phyloP scores from a whole-genome alignment of 495 filamentous ascomycete genomes.

The Daldinia childiae region DNA sequence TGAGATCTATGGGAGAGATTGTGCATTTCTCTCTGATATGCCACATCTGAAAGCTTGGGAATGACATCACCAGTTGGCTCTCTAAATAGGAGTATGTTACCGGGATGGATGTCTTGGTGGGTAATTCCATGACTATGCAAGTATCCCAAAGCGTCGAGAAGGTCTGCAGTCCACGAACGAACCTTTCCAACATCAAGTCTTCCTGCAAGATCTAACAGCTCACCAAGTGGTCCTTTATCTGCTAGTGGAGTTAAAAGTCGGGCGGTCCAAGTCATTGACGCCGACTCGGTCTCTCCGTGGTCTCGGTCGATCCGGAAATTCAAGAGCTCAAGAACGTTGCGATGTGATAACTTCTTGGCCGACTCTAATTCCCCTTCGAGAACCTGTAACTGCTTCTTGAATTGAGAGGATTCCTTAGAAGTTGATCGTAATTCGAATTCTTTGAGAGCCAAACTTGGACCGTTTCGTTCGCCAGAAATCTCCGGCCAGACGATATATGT shows the following conservation, averaged over 20 bases:
- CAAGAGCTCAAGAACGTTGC: slow-evolving; percentile 78
- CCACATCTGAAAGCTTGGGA: slow-evolving; percentile 74
- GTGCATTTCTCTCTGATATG: slow-evolving; percentile 71
- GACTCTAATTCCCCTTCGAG: slow-evolving; percentile 75
- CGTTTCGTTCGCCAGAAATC: slow-evolving; percentile 59
- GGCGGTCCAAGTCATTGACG: slow-evolving; percentile 72
- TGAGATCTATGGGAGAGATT: slow-evolving; percentile 61
- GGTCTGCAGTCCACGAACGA: slow-evolving; percentile 84
- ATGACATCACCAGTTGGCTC: slow-evolving; percentile 66
- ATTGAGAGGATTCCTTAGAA: slow-evolving; percentile 62
- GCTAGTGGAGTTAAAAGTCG: slow-evolving; percentile 79
- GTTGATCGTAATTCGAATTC: slow-evolving; percentile 65
- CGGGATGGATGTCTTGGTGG: slow-evolving; percentile 79
- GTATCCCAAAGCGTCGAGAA: slow-evolving; percentile 90
- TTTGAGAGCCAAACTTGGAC: slow-evolving; percentile 76
- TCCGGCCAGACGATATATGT: slow-evolving; percentile 76
- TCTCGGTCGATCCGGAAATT: slow-evolving; percentile 78
- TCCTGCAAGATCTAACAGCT: slow-evolving; percentile 80
- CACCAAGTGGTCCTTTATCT: slow-evolving; percentile 82
- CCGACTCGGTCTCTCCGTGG: slow-evolving; percentile 51
- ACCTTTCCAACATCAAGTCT: slow-evolving; percentile 75
- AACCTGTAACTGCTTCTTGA: slow-evolving; percentile 73
- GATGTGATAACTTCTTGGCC: slow-evolving; percentile 76
- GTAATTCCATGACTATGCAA: slow-evolving; percentile 83
- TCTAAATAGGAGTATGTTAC: slow-evolving; percentile 76